A percentile compares a stretch with the other conserved stretches of the same genome.
Evolutionary conservation across 306 rosid species (phyloP).

Genomic region (Psophocarpus tetragonolobus): DNA sequence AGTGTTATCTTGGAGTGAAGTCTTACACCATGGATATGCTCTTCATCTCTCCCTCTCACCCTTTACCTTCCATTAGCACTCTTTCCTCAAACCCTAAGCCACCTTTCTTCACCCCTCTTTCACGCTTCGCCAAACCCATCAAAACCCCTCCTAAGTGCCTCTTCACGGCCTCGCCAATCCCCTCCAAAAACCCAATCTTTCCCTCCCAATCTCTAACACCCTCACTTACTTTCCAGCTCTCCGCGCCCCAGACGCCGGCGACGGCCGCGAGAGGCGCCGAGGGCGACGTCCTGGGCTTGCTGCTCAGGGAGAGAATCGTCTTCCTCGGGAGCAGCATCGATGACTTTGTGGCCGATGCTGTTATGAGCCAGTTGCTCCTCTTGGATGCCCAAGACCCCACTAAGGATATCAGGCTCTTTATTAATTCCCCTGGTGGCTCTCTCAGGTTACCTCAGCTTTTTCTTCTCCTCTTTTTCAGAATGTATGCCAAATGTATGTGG

Average conservation of each 20-base stretch:
- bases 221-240: slow-evolving; percentile 34
- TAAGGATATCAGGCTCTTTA: slow-evolving; percentile 82
- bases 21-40: slow-evolving; percentile 77
- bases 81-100: slow-evolving; percentile 39
- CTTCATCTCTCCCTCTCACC: slow-evolving; percentile 50
- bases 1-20: no score
- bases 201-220: slow-evolving; percentile 6
- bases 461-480: background rate
- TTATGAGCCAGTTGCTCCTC: slow-evolving; percentile 78
- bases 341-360: slow-evolving; percentile 89
- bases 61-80: slow-evolving; percentile 39
- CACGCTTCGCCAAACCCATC: slow-evolving; percentile 20
- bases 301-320: slow-evolving; percentile 91
- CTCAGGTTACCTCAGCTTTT: slow-evolving; percentile 58
- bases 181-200: slow-evolving; percentile 37
- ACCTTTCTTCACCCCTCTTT: slow-evolving; percentile 36
- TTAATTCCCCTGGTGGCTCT: slow-evolving; percentile 88
- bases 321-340: slow-evolving; percentile 80
- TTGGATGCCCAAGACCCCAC: slow-evolving; percentile 86
- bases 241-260: slow-evolving; percentile 60
- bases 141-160: slow-evolving; percentile 30
- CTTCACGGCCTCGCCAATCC: slow-evolving; percentile 1
- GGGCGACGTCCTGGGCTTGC: slow-evolving; percentile 77
- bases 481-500: background rate
- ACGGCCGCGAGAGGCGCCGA: slow-evolving; percentile 72